Percentiles rank a stretch among this genome's conserved stretches.
These are phyloP conservation scores for Usnea hakonensis DNA, from an alignment of 495 filamentous ascomycete genomes.

Conservation along the genomic window DNA sequence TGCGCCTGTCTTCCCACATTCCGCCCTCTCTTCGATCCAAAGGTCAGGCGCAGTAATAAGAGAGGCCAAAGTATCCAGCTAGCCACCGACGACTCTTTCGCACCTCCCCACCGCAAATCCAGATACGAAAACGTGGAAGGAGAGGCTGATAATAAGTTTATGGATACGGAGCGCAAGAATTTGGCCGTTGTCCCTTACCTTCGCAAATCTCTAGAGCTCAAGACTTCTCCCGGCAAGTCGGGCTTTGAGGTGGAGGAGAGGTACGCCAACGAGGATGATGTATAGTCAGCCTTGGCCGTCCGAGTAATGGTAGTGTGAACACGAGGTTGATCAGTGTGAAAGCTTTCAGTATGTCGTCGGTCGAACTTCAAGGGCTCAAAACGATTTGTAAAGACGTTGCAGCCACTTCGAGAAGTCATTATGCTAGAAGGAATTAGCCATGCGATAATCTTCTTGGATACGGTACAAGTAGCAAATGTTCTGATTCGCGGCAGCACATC, in stretches of 20 bases:
- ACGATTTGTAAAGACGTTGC: too few relatives aligned
- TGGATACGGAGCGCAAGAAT: not conserved
- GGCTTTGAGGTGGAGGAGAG: not conserved
- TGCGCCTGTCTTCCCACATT: conserved; percentile 7
- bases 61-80: not conserved
- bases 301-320: not conserved
- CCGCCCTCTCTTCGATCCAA: conserved; percentile 8
- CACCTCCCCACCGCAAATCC: not conserved
- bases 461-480: too few relatives aligned
- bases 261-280: not conserved
- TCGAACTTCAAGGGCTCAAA: too few relatives aligned
- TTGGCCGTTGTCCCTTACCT: not conserved
- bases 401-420: too few relatives aligned
- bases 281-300: not conserved
- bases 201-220: not conserved
- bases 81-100: not conserved
- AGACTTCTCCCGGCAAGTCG: not conserved
- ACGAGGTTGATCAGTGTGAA: too few relatives aligned
- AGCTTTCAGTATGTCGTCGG: too few relatives aligned
- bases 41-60: not conserved
- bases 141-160: not conserved
- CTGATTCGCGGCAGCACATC: too few relatives aligned
- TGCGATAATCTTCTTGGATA: too few relatives aligned
- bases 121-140: not conserved
- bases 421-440: too few relatives aligned